A percentile compares a stretch with the other conserved stretches of the same genome.
Evolutionary conservation across 495 filamentous ascomycete species (phyloP).

Genomic region (Halenospora varia): DNA sequence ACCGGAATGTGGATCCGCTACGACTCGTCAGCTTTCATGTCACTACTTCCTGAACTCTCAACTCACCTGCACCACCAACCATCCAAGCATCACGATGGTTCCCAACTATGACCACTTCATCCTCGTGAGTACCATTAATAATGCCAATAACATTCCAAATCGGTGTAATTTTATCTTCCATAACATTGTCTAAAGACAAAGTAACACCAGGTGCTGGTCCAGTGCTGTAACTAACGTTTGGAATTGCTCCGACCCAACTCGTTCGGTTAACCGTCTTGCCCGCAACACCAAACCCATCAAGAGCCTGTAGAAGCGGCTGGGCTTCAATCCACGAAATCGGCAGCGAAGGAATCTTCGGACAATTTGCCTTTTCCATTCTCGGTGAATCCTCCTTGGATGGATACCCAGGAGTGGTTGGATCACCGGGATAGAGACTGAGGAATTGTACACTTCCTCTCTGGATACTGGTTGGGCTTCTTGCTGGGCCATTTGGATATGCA

Average conservation of each 20-base stretch:
- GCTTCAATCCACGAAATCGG: constrained; percentile 86
- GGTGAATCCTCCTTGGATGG: constrained; percentile 81
- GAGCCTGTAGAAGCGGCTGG: constrained; percentile 73
- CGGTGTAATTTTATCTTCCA: constrained; percentile 80
- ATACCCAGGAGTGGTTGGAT: constrained; percentile 83
- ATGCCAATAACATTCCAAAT: constrained; percentile 92
- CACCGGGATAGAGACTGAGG: constrained; percentile 54
- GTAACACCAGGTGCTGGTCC: constrained; percentile 74
- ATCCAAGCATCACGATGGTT: constrained; percentile 95
- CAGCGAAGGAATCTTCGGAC: constrained; percentile 81
- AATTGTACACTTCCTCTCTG: constrained; percentile 85
- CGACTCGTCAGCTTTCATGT: no score
- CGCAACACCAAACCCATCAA: constrained; percentile 81
- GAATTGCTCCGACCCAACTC: constrained; percentile 67
- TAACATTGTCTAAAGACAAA: constrained; percentile 71
- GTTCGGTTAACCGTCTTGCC: constrained; percentile 66
- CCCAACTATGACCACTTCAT: constrained; percentile 82
- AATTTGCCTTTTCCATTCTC: constrained; percentile 57
- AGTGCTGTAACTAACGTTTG: constrained; percentile 74
- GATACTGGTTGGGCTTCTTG: constrained; percentile 78
- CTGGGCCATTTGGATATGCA: constrained; percentile 83
- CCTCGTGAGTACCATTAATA: constrained; percentile 80
- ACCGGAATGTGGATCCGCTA: constrained; percentile 82
- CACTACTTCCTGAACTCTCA: no score
- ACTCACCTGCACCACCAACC: no score